A percentile compares a stretch with the other conserved stretches of the same genome.
Evolutionary conservation across 176 grass and related monocot species (phyloP).

Genomic region (Puccinellia tenuiflora): DNA sequence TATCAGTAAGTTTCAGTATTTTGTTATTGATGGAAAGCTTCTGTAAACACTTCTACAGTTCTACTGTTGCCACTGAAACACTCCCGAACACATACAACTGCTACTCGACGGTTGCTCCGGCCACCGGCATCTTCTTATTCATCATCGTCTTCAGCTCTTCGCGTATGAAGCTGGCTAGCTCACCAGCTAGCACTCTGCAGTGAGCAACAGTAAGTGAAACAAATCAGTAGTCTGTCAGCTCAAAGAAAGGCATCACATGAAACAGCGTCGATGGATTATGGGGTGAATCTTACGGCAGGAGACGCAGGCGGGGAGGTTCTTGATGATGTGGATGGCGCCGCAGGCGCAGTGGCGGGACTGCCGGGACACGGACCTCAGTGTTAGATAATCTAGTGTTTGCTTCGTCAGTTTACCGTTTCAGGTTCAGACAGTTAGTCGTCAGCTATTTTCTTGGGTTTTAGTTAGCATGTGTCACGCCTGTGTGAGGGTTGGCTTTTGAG

Average conservation of each 20-base stretch:
- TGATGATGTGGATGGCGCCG: conserved; percentile 54
- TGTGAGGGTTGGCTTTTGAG: too few relatives aligned
- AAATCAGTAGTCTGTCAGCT: background rate
- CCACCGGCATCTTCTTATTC: background rate
- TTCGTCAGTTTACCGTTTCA: too few relatives aligned
- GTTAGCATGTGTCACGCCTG: too few relatives aligned
- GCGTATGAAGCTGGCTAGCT: background rate
- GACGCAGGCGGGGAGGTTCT: conserved; percentile 52
- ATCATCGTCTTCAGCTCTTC: background rate
- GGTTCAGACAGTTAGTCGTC: too few relatives aligned
- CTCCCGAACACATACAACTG: background rate
- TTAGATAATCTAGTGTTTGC: too few relatives aligned
- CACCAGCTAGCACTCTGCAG: conserved; percentile 10
- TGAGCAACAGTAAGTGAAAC: background rate
- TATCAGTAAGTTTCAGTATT: background rate
- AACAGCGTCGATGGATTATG: background rate
- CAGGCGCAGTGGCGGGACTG: conserved; percentile 53
- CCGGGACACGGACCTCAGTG: conserved; percentile 31
- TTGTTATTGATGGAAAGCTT: background rate
- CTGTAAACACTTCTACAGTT: background rate
- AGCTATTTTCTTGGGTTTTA: too few relatives aligned
- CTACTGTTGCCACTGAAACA: background rate
- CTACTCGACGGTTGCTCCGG: background rate
- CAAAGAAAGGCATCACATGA: background rate
- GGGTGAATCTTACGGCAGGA: conserved; percentile 37